These are phyloP conservation scores for Salix exigua DNA, from an alignment of 345 rosid genomes.

Conservation along the genomic window DNA sequence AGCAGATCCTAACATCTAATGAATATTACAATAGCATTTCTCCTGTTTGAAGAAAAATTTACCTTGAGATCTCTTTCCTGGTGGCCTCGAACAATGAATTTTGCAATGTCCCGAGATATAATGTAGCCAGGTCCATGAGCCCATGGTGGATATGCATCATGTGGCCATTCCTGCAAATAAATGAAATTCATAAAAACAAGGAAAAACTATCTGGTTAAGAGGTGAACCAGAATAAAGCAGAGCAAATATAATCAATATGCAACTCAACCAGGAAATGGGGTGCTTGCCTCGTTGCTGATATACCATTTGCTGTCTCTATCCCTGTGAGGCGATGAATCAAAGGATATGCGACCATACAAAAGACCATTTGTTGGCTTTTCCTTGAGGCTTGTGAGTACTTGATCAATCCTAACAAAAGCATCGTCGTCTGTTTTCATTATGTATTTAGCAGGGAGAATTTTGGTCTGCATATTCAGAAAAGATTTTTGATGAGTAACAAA, in stretches of 20 bases:
- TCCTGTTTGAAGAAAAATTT: slow-evolving; percentile 9
- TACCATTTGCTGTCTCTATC: slow-evolving; percentile 85
- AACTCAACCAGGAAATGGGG: neutral
- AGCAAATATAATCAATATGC: slow-evolving; percentile 8
- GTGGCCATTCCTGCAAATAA: slow-evolving; percentile 68
- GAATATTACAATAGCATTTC: too few species aligned
- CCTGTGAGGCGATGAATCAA: slow-evolving; percentile 70
- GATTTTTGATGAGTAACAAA: neutral
- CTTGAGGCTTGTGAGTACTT: slow-evolving; percentile 57
- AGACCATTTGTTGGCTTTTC: slow-evolving; percentile 57
- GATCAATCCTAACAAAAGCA: slow-evolving; percentile 83
- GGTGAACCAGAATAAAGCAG: slow-evolving; percentile 2
- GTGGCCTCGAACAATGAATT: slow-evolving; percentile 66
- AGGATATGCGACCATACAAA: slow-evolving; percentile 67
- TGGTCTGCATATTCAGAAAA: slow-evolving; percentile 49
- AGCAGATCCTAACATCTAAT: too few species aligned
- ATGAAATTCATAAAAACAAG: neutral
- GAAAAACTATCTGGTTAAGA: neutral
- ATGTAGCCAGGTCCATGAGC: slow-evolving; percentile 96
- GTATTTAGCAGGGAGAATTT: slow-evolving; percentile 71
- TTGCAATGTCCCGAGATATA: slow-evolving; percentile 68
- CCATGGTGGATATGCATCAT: slow-evolving; percentile 80
- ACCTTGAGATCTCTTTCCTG: slow-evolving; percentile 65
- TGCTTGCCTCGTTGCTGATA: slow-evolving; percentile 59
- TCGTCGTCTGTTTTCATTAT: slow-evolving; percentile 96